A percentile compares a stretch with the other conserved stretches of the same genome.
phyloP scores from a whole-genome alignment of 129 eudicot species.

The Apium graveolens region DNA sequence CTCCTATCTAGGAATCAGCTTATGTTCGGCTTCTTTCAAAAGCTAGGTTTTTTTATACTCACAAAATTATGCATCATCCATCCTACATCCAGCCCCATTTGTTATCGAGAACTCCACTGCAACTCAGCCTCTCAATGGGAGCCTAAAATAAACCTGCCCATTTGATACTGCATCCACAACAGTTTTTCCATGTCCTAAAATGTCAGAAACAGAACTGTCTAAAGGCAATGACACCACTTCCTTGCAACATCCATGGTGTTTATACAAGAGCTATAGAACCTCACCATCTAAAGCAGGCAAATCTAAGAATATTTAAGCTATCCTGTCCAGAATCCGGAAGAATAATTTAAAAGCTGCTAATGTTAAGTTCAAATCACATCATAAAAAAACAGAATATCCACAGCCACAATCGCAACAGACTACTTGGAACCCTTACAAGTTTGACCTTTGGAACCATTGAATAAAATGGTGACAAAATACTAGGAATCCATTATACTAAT shows the following conservation, averaged over 20 bases:
- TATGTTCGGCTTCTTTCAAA: neutral
- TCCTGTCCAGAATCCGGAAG: neutral
- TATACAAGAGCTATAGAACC: neutral
- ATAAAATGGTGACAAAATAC: conserved; percentile 10
- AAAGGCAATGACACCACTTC: neutral
- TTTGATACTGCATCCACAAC: neutral
- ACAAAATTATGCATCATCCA: no score
- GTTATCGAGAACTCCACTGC: no score
- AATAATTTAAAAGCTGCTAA: neutral
- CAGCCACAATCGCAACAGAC: neutral
- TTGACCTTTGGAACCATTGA: conserved; percentile 1
- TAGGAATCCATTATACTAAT: conserved; percentile 6
- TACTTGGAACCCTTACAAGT: neutral
- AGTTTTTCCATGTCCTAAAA: no score
- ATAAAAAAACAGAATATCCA: conserved; percentile 4
- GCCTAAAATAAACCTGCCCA: neutral
- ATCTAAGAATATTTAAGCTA: neutral
- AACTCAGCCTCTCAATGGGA: no score
- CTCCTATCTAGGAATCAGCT: neutral
- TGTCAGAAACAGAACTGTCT: neutral
- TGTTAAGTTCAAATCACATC: conserved; percentile 1
- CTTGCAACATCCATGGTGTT: neutral
- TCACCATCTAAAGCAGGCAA: neutral
- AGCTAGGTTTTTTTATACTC: neutral
- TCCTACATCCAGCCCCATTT: no score